Percentiles rank a stretch among this genome's conserved stretches.
Conservation (phyloP, 306 rosid species). For the Cercis canadensis region DNA sequence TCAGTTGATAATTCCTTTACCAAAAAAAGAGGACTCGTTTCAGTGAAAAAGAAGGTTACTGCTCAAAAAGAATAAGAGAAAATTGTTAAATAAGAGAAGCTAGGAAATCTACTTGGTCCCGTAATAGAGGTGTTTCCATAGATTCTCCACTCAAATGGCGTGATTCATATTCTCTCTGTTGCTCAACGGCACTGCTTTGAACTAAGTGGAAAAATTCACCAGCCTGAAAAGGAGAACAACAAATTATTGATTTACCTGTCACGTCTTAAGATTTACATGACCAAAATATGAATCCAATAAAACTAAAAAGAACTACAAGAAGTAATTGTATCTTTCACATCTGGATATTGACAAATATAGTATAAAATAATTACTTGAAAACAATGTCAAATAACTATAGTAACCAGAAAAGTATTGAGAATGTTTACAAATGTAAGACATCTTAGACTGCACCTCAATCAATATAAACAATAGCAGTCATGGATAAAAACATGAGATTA, state of each 20-base stretch:
- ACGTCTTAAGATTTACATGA: conserved; percentile 27
- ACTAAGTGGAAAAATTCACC: conserved; percentile 75
- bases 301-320: conserved; percentile 15
- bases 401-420: conserved; percentile 4
- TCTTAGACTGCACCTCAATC: conserved; percentile 12
- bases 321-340: conserved; percentile 22
- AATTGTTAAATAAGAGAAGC: conserved; percentile 21
- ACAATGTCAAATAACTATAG: not conserved
- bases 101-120: conserved; percentile 66
- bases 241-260: conserved; percentile 16
- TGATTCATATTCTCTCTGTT: conserved; percentile 73
- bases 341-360: not conserved
- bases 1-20: conserved; percentile 71
- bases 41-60: conserved; percentile 15
- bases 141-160: conserved; percentile 56
- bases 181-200: conserved; percentile 64
- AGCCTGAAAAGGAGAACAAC: conserved; percentile 60
- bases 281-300: conserved; percentile 21
- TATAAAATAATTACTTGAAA: not conserved
- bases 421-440: not conserved
- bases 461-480: not conserved
- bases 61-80: conserved; percentile 26
- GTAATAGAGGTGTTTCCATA: conserved; percentile 66
- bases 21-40: conserved; percentile 34
- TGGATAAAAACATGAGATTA: conserved; percentile 9